Evolutionary conservation across 2,329 filamentous ascomycete species (phyloP), one percentile per base, ranked within the genome.

Genomic region (Xylariaceae sp.): DNA sequence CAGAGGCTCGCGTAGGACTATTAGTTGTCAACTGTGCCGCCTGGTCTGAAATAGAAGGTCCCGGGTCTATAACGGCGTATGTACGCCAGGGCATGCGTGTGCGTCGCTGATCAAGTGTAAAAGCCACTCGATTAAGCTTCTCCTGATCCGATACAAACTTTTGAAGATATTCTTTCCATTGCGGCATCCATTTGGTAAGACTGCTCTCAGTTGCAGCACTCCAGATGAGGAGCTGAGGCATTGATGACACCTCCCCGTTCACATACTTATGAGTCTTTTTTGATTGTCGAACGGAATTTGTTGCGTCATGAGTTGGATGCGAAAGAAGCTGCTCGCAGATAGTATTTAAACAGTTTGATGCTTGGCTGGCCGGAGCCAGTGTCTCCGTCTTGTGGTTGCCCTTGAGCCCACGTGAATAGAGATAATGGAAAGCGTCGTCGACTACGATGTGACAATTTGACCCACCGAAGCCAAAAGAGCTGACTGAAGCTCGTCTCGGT

Each of bases 401-500:
- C 6, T 17, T 38, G 0, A 62, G 42, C 1, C 47, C 45, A 9
- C 35, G 47, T 3, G 54, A 52, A 39, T 45, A 47, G 9, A 62
- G 54, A 36, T 59, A 60, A 42, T 61, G 54, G 30, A 45, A 52
- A 5, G 61, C 61, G 42, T 62, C 58, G 18, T 63, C 61, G 18
- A 64, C 14, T 19, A 64, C 54, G 10, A 60, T 52, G 41, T 63
- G 61, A 2, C 53, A 55, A 31, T 64, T 64, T 11, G 62, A 49
- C 10, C 61, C 62, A 41, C 62, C 62, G 41, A 64, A 63, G 1
- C 62, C 62, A 30, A 63, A 64, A 2, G 61, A 62, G 36, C 62
- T 64, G 11, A 64, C 55, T 1, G 59, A 63, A 36, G 61, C 33
- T 59, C 68, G 52, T 57, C 67, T 63, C 49, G 11, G 66, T 64